Evolutionary conservation across 768 basidiomycete species (phyloP), one percentile per base, ranked within the genome.

Genomic region (Dentipellis fragilis): DNA sequence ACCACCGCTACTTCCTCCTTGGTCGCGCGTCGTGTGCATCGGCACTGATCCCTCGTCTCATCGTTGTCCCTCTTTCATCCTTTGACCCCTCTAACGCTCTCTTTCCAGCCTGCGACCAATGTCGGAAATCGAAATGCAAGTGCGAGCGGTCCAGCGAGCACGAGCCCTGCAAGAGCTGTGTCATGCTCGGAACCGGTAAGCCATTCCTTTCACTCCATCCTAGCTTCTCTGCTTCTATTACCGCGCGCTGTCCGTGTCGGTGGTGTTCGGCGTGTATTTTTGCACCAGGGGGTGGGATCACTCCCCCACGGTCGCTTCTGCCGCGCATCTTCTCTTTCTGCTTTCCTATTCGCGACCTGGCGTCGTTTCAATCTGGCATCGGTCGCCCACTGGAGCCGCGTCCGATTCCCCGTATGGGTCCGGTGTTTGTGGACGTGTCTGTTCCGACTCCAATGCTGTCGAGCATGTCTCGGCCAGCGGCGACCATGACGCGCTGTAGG

Each of bases 31-130:
- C 40, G 19, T 42, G 3, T 9, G 40, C 40, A 42, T 42, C 14
- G n/a, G n/a, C n/a, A n/a, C n/a, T n/a, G n/a, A n/a, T n/a, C 19
- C 8, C 4, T 14, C 19, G 4, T 8, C 8, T 19, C 19, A 42
- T 9, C 14, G 9, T 8, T 42, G 9, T 8, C 40, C 19, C 14
- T 8, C 4, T 19, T 8, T 42, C 40, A 14, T 42, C 9, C 8
- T 42, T 42, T 42, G 40, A 9, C 19, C 40, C 14, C 54, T 49
- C 14, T 51, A 48, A 9, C 49, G 47, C 12, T 16, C 49, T 42
- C 9, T 45, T 12, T 22, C 3, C 60, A 87, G 89, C 90, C 21
- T 93, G 89, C 71, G 89, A 92, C 69, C 88, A 91, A 64, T 92
- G 90, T 68, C 80, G 89, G 55, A 92, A 92, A 69, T 68, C 68